Evolutionary conservation across 2,329 filamentous ascomycete species (phyloP).

Genomic region (Nemania diffusa): DNA sequence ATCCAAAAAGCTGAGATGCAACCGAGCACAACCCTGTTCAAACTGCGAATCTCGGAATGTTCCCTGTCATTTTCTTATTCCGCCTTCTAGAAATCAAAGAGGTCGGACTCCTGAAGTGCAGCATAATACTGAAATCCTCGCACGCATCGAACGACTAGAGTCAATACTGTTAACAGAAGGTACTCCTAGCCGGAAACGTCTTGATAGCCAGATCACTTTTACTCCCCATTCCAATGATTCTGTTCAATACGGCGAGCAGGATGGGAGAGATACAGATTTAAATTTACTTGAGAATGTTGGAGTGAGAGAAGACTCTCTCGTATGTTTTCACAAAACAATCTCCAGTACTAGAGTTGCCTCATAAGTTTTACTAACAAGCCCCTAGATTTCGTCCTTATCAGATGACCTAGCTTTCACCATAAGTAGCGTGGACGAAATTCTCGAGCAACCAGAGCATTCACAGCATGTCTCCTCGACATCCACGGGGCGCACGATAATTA

Average conservation of each 20-base stretch:
- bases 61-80: constrained; percentile 33
- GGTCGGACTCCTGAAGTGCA: not conserved
- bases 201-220: not conserved
- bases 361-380: not conserved
- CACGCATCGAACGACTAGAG: constrained; percentile 39
- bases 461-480: not conserved
- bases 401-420: constrained; percentile 34
- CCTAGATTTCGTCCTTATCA: constrained; percentile 38
- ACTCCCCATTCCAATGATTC: constrained; percentile 3
- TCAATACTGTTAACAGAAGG: constrained; percentile 33
- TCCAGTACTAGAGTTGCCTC: not conserved
- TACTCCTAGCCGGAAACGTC: not conserved
- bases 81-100: constrained; percentile 23
- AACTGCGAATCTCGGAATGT: constrained; percentile 38
- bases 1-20: constrained; percentile 39
- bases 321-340: not conserved
- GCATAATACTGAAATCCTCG: constrained; percentile 26
- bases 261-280: constrained; percentile 17
- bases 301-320: constrained; percentile 33
- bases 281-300: constrained; percentile 34
- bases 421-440: constrained; percentile 30
- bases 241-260: not conserved
- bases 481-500: constrained; percentile 10
- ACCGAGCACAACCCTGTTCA: constrained; percentile 38
- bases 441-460: constrained; percentile 16